phyloP scores from a whole-genome alignment of 2,329 filamentous ascomycete genomes.

The Epichloe amarillans region DNA sequence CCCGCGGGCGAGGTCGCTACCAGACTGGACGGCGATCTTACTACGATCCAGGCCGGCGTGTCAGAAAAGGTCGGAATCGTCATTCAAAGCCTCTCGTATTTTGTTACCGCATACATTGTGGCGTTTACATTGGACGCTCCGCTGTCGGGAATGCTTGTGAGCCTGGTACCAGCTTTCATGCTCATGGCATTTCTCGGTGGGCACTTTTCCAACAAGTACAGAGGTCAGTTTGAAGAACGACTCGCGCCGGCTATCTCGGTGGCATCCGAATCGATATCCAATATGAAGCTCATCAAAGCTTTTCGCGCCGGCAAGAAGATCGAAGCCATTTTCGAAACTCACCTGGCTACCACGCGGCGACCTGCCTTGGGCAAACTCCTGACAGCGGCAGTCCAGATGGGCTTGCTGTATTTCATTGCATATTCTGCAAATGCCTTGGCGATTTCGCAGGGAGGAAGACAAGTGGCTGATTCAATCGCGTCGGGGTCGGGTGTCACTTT shows the following conservation, averaged over 20 bases:
- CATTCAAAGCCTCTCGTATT: constrained; percentile 37
- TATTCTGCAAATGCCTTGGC: constrained; percentile 51
- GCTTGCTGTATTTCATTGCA: constrained; percentile 53
- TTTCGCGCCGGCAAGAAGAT: constrained; percentile 39
- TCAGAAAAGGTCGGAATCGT: constrained; percentile 49
- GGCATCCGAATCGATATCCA: constrained; percentile 39
- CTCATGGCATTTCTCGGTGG: constrained; percentile 39
- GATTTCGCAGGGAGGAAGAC: constrained; percentile 49
- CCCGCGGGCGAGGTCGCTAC: constrained; percentile 43
- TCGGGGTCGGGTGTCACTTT: constrained; percentile 24
- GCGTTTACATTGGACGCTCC: constrained; percentile 35
- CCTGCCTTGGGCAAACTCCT: constrained; percentile 43
- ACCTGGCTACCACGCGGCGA: constrained; percentile 30
- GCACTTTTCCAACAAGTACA: constrained; percentile 34
- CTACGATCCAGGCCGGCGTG: constrained; percentile 45
- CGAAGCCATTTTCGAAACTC: constrained; percentile 25
- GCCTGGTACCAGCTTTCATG: constrained; percentile 41
- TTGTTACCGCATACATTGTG: constrained; percentile 35
- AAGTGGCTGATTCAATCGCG: constrained; percentile 21
- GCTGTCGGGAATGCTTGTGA: constrained; percentile 44
- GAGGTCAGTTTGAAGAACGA: constrained; percentile 28
- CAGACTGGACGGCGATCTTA: constrained; percentile 44
- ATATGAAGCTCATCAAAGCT: constrained; percentile 26
- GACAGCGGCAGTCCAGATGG: constrained; percentile 41
- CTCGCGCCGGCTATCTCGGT: constrained; percentile 39